These are phyloP conservation scores for Hymenoscyphus fructigenus DNA, from an alignment of 2,329 filamentous ascomycete genomes.

Conservation along the genomic window DNA sequence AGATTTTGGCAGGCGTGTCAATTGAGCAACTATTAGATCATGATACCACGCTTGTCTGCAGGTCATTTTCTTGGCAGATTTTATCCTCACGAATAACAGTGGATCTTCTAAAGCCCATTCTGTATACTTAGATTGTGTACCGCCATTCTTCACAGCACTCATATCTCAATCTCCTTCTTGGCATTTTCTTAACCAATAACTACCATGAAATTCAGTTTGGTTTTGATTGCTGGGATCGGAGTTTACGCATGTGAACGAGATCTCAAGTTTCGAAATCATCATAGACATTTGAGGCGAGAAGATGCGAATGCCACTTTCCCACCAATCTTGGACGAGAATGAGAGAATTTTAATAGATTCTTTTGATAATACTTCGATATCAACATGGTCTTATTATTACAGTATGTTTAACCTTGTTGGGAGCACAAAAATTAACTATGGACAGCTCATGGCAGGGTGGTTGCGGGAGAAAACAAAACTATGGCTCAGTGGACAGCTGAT, in stretches of 20 bases:
- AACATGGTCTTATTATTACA: neutral
- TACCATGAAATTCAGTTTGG: neutral
- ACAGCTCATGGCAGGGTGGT: constrained; percentile 1
- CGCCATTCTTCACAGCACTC: neutral
- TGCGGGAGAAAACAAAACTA: constrained; percentile 5
- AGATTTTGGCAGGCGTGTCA: neutral
- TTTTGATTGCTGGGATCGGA: constrained; percentile 3
- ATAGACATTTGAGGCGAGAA: neutral
- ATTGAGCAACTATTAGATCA: neutral
- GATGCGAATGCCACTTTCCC: neutral
- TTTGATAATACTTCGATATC: constrained; percentile 1
- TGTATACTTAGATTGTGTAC: neutral
- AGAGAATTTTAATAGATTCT: neutral
- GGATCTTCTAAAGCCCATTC: neutral
- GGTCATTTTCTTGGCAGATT: neutral
- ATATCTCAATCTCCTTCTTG: constrained; percentile 1
- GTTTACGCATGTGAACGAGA: constrained; percentile 2
- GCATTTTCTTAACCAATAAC: neutral
- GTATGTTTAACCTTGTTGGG: neutral
- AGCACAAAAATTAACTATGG: neutral
- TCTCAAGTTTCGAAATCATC: neutral
- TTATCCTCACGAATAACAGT: neutral
- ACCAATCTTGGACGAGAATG: neutral
- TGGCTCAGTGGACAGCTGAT: constrained; percentile 3
- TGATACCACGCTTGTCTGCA: neutral